These are phyloP conservation scores for Plasmodium fragile DNA, from an alignment of 169 alveolate species.

Conservation along the genomic window DNA sequence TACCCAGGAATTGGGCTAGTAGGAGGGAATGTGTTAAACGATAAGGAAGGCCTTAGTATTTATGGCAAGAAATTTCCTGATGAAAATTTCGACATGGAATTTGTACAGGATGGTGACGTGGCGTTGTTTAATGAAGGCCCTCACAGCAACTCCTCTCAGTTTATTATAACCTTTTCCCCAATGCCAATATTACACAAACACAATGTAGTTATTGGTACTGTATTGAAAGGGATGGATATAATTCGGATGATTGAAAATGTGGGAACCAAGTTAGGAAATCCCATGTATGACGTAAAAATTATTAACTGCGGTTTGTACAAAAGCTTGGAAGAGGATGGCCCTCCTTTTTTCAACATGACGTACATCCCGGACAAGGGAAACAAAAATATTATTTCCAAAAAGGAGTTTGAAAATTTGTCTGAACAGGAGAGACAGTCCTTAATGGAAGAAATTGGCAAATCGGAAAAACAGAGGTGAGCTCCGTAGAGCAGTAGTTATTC, in stretches of 20 bases:
- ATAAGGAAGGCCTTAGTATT: constrained; percentile 80
- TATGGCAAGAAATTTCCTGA: constrained; percentile 84
- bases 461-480: neutral
- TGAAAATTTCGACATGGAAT: constrained; percentile 80
- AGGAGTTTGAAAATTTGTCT: constrained; percentile 47
- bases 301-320: constrained; percentile 65
- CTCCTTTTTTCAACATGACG: constrained; percentile 48
- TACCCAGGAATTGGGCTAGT: constrained; percentile 81
- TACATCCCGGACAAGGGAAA: constrained; percentile 43
- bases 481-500: neutral
- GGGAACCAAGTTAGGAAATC: constrained; percentile 69
- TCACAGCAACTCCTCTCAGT: constrained; percentile 80
- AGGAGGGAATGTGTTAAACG: constrained; percentile 82
- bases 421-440: constrained; percentile 19
- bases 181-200: constrained; percentile 79
- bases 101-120: constrained; percentile 86
- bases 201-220: constrained; percentile 85
- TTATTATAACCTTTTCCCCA: constrained; percentile 81
- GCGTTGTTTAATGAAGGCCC: constrained; percentile 81
- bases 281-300: constrained; percentile 62
- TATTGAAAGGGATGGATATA: constrained; percentile 86
- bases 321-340: constrained; percentile 59
- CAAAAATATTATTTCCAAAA: constrained; percentile 36
- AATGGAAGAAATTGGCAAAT: neutral
- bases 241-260: constrained; percentile 76